Evolutionary conservation across 1,284 basidiomycete genomes (phyloP).

Genomic region (Coniferiporia sulphurascens): DNA sequence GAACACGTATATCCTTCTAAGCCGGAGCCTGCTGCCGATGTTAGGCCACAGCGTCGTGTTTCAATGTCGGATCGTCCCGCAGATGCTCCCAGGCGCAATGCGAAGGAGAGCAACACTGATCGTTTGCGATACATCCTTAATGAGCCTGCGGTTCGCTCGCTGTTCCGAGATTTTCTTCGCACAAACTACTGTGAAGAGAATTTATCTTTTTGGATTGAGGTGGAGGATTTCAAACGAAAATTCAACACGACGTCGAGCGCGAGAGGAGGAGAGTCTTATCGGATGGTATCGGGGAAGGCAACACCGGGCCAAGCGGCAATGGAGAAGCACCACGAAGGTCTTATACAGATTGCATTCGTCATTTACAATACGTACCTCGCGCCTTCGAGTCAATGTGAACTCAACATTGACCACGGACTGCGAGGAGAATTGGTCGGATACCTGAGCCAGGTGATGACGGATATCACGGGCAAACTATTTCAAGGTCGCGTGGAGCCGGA

Average conservation of each 20-base stretch:
- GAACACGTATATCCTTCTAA: slow-evolving; percentile 32
- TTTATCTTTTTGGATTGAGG: slow-evolving; percentile 94
- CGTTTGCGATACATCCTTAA: slow-evolving; percentile 90
- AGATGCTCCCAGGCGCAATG: slow-evolving; percentile 43
- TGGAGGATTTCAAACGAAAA: slow-evolving; percentile 93
- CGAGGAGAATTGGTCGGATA: slow-evolving; percentile 93
- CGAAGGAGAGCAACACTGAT: slow-evolving; percentile 87
- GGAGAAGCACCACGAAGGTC: slow-evolving; percentile 94
- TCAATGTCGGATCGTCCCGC: slow-evolving; percentile 70
- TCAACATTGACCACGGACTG: slow-evolving; percentile 97
- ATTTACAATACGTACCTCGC: slow-evolving; percentile 96
- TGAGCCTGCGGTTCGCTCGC: slow-evolving; percentile 81
- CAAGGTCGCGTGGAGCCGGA: slow-evolving; percentile 76
- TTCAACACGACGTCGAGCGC: slow-evolving; percentile 95
- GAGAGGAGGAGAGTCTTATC: slow-evolving; percentile 30
- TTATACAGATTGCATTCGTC: slow-evolving; percentile 91
- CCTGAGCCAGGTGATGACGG: slow-evolving; percentile 81
- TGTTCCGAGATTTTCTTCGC: slow-evolving; percentile 94
- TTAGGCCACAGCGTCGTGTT: slow-evolving; percentile 71
- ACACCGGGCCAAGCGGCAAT: slow-evolving; percentile 83
- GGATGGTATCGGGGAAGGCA: slow-evolving; percentile 34
- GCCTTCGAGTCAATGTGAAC: slow-evolving; percentile 89
- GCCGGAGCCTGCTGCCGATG: slow-evolving; percentile 40
- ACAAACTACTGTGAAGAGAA: slow-evolving; percentile 99
- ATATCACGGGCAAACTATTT: slow-evolving; percentile 69